These are phyloP conservation scores for Kockiozyma suomiensis DNA, from an alignment of 805 yeast genomes.

Conservation along the genomic window DNA sequence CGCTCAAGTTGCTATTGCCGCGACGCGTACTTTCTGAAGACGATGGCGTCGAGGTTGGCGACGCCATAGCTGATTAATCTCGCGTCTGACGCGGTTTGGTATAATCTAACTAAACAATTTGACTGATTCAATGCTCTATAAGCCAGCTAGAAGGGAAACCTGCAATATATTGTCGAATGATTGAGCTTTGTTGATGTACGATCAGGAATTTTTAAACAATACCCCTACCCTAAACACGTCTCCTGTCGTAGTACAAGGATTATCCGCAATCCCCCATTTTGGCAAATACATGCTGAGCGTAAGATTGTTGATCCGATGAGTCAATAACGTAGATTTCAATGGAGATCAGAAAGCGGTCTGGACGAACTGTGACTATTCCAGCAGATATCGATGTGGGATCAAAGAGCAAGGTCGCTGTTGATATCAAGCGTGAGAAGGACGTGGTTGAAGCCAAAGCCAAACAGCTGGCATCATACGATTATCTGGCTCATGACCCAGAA, in stretches of 20 bases:
- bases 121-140: too few species aligned
- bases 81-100: not conserved
- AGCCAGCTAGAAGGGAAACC: too few species aligned
- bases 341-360: not conserved
- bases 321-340: not conserved
- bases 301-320: not conserved
- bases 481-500: conserved; percentile 8
- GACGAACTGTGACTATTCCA: not conserved
- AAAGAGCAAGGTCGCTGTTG: not conserved
- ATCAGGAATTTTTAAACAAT: not conserved
- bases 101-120: not conserved
- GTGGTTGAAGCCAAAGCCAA: not conserved
- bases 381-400: not conserved
- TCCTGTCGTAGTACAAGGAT: not conserved
- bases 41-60: conserved; percentile 10
- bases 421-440: not conserved
- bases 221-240: not conserved
- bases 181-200: not conserved
- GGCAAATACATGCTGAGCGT: too few species aligned
- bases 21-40: conserved; percentile 10
- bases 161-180: not conserved
- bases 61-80: not conserved
- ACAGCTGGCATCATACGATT: conserved; percentile 1
- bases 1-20: not conserved
- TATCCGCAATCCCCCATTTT: not conserved